Conservation (phyloP, 2,329 filamentous ascomycete species). For the Alternaria triticina region DNA sequence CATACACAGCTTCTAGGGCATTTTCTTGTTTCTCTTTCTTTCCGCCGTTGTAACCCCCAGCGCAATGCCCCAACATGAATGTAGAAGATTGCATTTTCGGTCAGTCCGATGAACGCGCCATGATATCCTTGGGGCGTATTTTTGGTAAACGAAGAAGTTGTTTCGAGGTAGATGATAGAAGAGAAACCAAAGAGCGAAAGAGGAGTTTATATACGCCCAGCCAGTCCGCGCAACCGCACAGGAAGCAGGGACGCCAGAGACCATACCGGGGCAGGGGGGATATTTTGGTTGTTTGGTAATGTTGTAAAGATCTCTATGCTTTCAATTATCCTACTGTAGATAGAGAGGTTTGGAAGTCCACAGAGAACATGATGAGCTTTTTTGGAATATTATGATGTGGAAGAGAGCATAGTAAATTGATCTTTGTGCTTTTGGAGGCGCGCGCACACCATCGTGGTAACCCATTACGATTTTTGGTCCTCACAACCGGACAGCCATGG, state of each 20-base stretch:
- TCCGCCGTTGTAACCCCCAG: not conserved
- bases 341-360: not conserved
- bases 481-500: not conserved
- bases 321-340: not conserved
- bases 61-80: too few species aligned
- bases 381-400: too few species aligned
- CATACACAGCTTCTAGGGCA: not conserved
- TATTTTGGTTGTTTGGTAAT: not conserved
- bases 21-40: not conserved
- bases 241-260: not conserved
- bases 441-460: fast-evolving
- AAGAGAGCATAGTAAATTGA: too few species aligned
- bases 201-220: not conserved
- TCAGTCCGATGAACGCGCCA: not conserved
- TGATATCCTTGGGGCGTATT: too few species aligned
- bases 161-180: not conserved
- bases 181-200: not conserved
- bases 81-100: too few species aligned
- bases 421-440: too few species aligned
- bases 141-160: too few species aligned
- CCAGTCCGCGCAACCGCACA: not conserved
- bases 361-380: not conserved
- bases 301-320: too few species aligned
- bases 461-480: not conserved
- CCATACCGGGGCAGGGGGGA: too few species aligned